Evolutionary conservation across 192 early-diverging fungal species (phyloP).

Genomic region (Mortierella hygrophila): DNA sequence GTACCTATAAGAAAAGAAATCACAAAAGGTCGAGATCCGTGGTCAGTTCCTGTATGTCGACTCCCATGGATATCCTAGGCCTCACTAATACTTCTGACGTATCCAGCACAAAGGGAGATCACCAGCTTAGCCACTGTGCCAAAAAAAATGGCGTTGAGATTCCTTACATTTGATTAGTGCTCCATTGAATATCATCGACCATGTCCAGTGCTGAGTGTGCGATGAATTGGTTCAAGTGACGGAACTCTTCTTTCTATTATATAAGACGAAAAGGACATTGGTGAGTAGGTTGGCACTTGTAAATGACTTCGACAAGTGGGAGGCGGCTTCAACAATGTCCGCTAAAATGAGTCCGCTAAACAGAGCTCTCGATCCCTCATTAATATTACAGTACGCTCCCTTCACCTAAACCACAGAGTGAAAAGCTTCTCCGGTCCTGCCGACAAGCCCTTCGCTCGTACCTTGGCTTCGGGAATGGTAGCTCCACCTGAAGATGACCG

Average conservation of each 20-base stretch:
- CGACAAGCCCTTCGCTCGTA: neutral
- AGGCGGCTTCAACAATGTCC: neutral
- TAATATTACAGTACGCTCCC: too few species aligned
- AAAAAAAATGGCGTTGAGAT: too few species aligned
- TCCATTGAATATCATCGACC: constrained; percentile 95
- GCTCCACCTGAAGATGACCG: constrained; percentile 60
- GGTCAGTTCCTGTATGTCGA: neutral
- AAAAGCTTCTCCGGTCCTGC: too few species aligned
- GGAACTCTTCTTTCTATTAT: constrained; percentile 80
- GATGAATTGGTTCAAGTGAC: constrained; percentile 96
- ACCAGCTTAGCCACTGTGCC: neutral
- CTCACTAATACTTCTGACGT: neutral
- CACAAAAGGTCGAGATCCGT: neutral
- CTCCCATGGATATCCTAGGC: neutral
- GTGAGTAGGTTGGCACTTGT: neutral
- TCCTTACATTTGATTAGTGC: constrained; percentile 81
- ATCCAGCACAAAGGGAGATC: neutral
- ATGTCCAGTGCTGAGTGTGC: constrained; percentile 97
- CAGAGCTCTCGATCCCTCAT: too few species aligned
- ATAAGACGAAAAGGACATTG: constrained; percentile 7
- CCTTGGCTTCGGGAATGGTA: constrained; percentile 52
- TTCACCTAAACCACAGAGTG: too few species aligned
- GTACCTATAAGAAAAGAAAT: constrained; percentile 70
- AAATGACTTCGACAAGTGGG: too few species aligned
- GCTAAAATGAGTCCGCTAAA: neutral